Percentiles rank a stretch among this genome's conserved stretches.
Evolutionary conservation across 164 flowering plant species (phyloP).

Genomic region (Aristolochia californica): DNA sequence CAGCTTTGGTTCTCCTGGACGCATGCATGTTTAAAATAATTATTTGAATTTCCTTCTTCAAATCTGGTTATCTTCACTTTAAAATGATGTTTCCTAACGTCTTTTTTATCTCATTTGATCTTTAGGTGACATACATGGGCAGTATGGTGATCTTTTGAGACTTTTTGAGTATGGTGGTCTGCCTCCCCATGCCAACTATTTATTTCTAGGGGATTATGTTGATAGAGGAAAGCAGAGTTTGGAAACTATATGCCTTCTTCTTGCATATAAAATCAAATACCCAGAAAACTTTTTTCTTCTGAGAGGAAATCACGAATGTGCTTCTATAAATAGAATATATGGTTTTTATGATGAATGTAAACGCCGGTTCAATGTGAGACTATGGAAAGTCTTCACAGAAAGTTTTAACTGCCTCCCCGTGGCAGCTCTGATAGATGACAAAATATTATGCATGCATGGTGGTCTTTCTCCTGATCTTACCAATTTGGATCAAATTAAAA

Average conservation of each 20-base stretch:
- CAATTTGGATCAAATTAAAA: slow-evolving; percentile 57
- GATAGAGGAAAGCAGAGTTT: slow-evolving; percentile 84
- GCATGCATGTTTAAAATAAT: too few relatives aligned
- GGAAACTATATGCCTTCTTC: slow-evolving; percentile 74
- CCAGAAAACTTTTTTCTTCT: slow-evolving; percentile 74
- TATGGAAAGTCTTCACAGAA: slow-evolving; percentile 71
- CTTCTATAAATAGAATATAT: slow-evolving; percentile 74
- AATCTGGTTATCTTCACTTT: too few relatives aligned
- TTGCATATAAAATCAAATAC: slow-evolving; percentile 75
- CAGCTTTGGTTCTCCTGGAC: too few relatives aligned
- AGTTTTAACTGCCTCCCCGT: slow-evolving; percentile 85
- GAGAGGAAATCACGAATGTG: slow-evolving; percentile 79
- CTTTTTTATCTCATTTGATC: slow-evolving; percentile 1
- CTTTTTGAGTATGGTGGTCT: slow-evolving; percentile 79
- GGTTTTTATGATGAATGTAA: slow-evolving; percentile 92
- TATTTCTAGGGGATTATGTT: slow-evolving; percentile 80
- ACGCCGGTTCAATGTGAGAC: slow-evolving; percentile 64
- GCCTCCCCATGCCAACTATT: slow-evolving; percentile 68
- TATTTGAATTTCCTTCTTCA: not conserved
- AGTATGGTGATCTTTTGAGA: slow-evolving; percentile 64
- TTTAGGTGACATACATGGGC: slow-evolving; percentile 87
- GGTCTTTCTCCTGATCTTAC: slow-evolving; percentile 79
- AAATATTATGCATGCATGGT: slow-evolving; percentile 90
- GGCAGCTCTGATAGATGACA: slow-evolving; percentile 77
- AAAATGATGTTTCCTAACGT: not conserved